A percentile compares a stretch with the other conserved stretches of the same genome.
These are phyloP conservation scores for Hypoxylon lienhwacheense DNA, from an alignment of 495 filamentous ascomycete genomes.

Conservation along the genomic window DNA sequence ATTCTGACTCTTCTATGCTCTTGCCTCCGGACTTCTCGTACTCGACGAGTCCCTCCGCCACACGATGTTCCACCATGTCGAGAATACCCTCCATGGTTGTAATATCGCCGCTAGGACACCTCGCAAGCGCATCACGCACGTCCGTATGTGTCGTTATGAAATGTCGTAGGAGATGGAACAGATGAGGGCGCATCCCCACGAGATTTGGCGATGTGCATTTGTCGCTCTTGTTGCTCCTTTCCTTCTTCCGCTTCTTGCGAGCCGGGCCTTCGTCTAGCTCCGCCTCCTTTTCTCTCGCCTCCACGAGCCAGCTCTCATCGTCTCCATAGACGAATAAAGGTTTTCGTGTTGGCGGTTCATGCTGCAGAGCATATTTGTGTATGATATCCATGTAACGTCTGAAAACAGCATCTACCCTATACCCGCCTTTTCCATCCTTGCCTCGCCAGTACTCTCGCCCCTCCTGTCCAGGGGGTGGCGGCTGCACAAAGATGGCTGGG, in stretches of 20 bases:
- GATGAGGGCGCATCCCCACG: slow-evolving; percentile 82
- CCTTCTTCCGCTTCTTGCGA: slow-evolving; percentile 65
- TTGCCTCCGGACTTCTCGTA: slow-evolving; percentile 60
- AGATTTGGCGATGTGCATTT: slow-evolving; percentile 67
- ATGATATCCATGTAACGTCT: slow-evolving; percentile 89
- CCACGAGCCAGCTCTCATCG: slow-evolving; percentile 43
- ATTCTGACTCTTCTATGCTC: slow-evolving; percentile 56
- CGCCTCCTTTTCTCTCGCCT: slow-evolving; percentile 17
- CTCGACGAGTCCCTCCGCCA: slow-evolving; percentile 71
- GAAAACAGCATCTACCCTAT: slow-evolving; percentile 83
- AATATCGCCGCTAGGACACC: slow-evolving; percentile 64
- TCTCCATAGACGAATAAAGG: slow-evolving; percentile 78
- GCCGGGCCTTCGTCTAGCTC: slow-evolving; percentile 47
- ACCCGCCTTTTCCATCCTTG: slow-evolving; percentile 78
- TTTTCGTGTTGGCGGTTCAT: slow-evolving; percentile 61
- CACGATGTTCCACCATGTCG: slow-evolving; percentile 61
- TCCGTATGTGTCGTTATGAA: slow-evolving; percentile 75
- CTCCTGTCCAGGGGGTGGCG: slow-evolving; percentile 64
- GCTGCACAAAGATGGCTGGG: slow-evolving; percentile 77
- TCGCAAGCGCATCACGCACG: slow-evolving; percentile 79
- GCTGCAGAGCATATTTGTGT: slow-evolving; percentile 69
- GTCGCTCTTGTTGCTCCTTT: slow-evolving; percentile 49
- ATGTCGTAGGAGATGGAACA: slow-evolving; percentile 87
- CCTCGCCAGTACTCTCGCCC: slow-evolving; percentile 83
- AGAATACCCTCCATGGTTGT: slow-evolving; percentile 68